Evolutionary conservation across 2,329 filamentous ascomycete genomes (phyloP), one percentile per base, ranked within the genome.

Genomic region (Hypoxylon sp.): DNA sequence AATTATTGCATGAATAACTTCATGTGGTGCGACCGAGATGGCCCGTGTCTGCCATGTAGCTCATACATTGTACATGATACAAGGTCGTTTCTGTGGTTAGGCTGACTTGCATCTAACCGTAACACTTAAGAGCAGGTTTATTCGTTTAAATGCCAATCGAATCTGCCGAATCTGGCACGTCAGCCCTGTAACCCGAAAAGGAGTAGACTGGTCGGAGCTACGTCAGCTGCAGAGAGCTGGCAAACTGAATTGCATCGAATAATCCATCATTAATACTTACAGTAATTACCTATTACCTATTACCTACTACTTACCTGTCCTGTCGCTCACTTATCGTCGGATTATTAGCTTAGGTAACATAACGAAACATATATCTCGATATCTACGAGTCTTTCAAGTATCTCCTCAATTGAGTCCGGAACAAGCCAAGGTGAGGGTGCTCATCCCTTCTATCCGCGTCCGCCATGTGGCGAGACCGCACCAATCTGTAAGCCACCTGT

Each of bases 391-490:
- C 48, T 16, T 47, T 19, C 42, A 37, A 19, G n/a, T 19, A 26
- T 44, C n/a, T 13, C 17, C n/a, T 34, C 12, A 31, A 40, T 31
- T 12, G 17, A 42, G 40, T 41, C 38, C 36, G 41, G 23, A 51
- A 41, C 42, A n/a, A 52, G 53, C 35, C 54, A 60, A 62, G 31
- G 56, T 64, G 62, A 65, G 54, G 61, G 61, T 60, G 55, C 49
- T 43, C 43, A 59, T 47, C 55, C 57, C 57, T 61, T 56, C 59
- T 41, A 57, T 55, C 57, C 69, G 75, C 76, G 78, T 81, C 80
- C 85, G 87, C 82, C 78, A 96, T 96, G 91, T 99, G 92, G 92
- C 91, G 94, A 79, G 94, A 99, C 82, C 89, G 94, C 76, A 99
- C 94, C 65, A 99, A 97, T 72, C 89, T 99, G 91, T 97, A 85